A percentile compares a stretch with the other conserved stretches of the same genome.
Evolutionary conservation across 495 filamentous ascomycete genomes (phyloP).

Genomic region (Lindgomyces ingoldianus): DNA sequence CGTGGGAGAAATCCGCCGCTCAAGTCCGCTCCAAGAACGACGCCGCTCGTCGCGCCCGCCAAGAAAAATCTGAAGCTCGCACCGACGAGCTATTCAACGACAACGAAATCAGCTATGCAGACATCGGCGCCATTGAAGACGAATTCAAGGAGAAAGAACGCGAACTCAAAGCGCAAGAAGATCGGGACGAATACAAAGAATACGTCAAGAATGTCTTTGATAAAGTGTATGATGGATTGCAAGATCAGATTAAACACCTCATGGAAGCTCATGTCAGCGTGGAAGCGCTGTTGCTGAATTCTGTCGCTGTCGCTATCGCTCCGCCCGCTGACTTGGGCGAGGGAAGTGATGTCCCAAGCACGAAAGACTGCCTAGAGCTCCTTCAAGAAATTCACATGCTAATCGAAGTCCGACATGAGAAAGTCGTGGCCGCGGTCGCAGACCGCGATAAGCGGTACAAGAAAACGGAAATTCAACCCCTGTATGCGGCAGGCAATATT

Average conservation of each 20-base stretch:
- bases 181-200: slow-evolving; percentile 56
- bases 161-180: slow-evolving; percentile 56
- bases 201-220: slow-evolving; percentile 57
- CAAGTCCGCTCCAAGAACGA: slow-evolving; percentile 51
- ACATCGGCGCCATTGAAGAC: slow-evolving; percentile 61
- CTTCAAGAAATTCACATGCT: slow-evolving; percentile 36
- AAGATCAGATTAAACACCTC: slow-evolving; percentile 55
- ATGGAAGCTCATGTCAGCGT: slow-evolving; percentile 52
- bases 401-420: slow-evolving; percentile 43
- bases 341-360: slow-evolving; percentile 3
- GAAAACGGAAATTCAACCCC: slow-evolving; percentile 44
- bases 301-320: slow-evolving; percentile 12
- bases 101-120: slow-evolving; percentile 63
- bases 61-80: slow-evolving; percentile 56
- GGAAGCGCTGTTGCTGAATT: slow-evolving; percentile 22
- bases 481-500: slow-evolving; percentile 44
- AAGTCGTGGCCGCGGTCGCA: slow-evolving; percentile 40
- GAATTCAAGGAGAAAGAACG: slow-evolving; percentile 61
- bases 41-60: slow-evolving; percentile 52
- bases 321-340: slow-evolving; percentile 2
- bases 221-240: slow-evolving; percentile 53
- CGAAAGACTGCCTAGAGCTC: slow-evolving; percentile 26
- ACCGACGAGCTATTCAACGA: slow-evolving; percentile 61
- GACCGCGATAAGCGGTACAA: slow-evolving; percentile 46
- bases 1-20: slow-evolving; percentile 53